Evolutionary conservation across 139 green algal species (phyloP).

Genomic region (Closterium sp.): DNA sequence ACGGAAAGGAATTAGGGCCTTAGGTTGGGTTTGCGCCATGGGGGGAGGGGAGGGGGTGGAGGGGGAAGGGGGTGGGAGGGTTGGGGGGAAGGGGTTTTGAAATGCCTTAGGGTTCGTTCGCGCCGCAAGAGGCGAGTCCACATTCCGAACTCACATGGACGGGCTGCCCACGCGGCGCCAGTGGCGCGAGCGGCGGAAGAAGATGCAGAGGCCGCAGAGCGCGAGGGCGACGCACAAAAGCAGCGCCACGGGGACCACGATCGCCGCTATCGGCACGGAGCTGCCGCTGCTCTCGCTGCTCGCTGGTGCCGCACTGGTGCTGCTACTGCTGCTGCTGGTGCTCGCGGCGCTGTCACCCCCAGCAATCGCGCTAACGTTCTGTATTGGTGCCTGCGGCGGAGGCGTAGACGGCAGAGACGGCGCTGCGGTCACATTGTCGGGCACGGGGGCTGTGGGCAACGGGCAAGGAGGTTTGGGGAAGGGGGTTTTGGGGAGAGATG

Average conservation of each 20-base stretch:
- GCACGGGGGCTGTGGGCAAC: background rate
- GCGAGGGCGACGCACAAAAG: background rate
- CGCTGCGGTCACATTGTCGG: background rate
- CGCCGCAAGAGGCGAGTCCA: background rate
- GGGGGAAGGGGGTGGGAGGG: background rate
- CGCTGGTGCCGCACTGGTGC: background rate
- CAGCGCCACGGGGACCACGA: background rate
- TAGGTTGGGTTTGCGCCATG: too few relatives aligned
- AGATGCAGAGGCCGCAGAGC: slow-evolving; percentile 12
- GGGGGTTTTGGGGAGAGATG: background rate
- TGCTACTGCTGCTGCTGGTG: background rate
- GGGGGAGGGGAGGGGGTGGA: background rate
- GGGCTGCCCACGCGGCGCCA: background rate
- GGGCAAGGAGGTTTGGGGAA: background rate
- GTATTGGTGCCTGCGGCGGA: background rate
- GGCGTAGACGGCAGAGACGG: background rate
- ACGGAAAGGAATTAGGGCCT: too few relatives aligned
- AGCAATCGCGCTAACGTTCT: background rate
- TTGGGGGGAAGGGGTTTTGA: background rate
- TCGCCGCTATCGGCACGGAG: slow-evolving; percentile 24
- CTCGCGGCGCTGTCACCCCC: background rate
- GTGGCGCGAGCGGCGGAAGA: background rate
- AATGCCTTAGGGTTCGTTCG: background rate
- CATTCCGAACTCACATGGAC: background rate
- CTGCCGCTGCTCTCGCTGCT: background rate